A percentile compares a stretch with the other conserved stretches of the same genome.
These are phyloP conservation scores for Pilatotrama ljubarskyi DNA, from an alignment of 768 basidiomycete species.

Conservation along the genomic window DNA sequence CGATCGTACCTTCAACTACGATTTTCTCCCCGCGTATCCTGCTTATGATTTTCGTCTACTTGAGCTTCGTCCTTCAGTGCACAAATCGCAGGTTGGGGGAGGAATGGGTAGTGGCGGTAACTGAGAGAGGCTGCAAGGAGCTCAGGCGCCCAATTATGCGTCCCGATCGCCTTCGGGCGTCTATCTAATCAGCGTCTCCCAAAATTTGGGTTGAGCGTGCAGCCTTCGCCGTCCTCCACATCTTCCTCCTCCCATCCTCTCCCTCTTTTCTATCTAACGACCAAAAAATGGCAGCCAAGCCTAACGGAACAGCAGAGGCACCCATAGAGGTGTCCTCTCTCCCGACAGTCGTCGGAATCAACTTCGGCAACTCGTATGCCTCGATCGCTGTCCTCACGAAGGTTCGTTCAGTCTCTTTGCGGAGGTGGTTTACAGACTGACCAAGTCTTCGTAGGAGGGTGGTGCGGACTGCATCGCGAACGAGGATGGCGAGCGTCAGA, in stretches of 20 bases:
- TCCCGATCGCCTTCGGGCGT: neutral
- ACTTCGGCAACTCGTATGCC: conserved; percentile 93
- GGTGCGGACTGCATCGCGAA: conserved; percentile 95
- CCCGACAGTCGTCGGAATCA: conserved; percentile 85
- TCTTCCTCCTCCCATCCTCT: neutral
- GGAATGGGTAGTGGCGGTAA: neutral
- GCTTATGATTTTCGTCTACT: neutral
- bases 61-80: neutral
- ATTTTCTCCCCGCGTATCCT: neutral
- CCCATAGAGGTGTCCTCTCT: conserved; percentile 34
- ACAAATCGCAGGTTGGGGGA: neutral
- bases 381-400: conserved; percentile 96
- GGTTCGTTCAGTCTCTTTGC: conserved; percentile 42
- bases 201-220: conserved; percentile 4
- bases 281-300: conserved; percentile 40
- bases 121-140: neutral
- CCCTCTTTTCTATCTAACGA: neutral
- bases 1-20: conserved; percentile 7
- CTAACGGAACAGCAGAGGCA: conserved; percentile 54
- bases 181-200: conserved; percentile 10
- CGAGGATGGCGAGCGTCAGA: conserved; percentile 98
- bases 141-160: conserved; percentile 7
- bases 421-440: neutral
- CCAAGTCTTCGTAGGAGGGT: conserved; percentile 60
- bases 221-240: neutral